Evolutionary conservation across 225 moss, liverwort and hornwort species (phyloP), one percentile per base, ranked within the genome.

Genomic region (Marchantia paleacea): DNA sequence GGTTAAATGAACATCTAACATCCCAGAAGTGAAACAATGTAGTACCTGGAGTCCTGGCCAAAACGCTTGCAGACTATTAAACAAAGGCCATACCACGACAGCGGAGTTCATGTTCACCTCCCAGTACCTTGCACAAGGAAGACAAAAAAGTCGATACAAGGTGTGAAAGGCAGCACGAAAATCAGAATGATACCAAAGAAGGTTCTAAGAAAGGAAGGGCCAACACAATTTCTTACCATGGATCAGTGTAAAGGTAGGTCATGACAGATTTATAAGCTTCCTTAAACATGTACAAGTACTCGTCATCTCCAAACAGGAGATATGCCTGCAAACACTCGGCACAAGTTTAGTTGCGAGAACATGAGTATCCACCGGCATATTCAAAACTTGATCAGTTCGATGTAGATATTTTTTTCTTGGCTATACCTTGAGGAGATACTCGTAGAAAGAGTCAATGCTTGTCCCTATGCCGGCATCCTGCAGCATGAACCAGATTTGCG

Each of bases 381-480:
- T 11, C n/a, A 30, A 30, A 0, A 73, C 20, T 10, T 30, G 28
- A 55, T 16, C 14, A 0, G 15, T 14, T 18, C 26, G 29, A 75
- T 1, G 6, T 69, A 4, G 26, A 70, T 54, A 53, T 11, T 1
- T 29, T n/a, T n/a, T 30, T 6, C 14, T 25, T 20, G 19, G 12
- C 18, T 20, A 29, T 75, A 94, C 94, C 92, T 97, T 95, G 16
- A 97, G 89, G 49, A 95, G 97, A 85, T 95, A 97, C 73, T 95
- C 97, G 79, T 97, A 97, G 81, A 97, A 95, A n/a, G 97, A 97
- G 87, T 97, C 97, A 72, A 97, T 93, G 84, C 97, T 97, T 81
- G 97, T 97, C 75, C 97, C 97, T 89, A 97, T 97, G 68, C 97
- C 97, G 85, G 97, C 94, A 92, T 97, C 97, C 93, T 94, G 85